Percentiles rank a stretch among this genome's conserved stretches.
Conservation (phyloP, 1,139 yeast species). For the Yamadazyma aaseri region DNA sequence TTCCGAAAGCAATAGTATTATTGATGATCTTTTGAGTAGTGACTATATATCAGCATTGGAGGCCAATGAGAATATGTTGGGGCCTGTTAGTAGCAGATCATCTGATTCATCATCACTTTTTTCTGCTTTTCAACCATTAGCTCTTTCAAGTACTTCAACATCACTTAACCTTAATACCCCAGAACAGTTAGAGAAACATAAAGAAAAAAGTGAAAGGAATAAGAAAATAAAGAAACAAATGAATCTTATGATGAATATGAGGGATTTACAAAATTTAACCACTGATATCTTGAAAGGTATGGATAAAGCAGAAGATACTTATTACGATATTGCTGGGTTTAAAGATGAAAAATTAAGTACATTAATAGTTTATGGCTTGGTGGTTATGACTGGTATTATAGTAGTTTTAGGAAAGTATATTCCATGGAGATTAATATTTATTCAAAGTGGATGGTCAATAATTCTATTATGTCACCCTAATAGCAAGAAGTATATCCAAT, state of each 20-base stretch:
- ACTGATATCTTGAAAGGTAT: conserved; percentile 52
- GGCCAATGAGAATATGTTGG: conserved; percentile 12
- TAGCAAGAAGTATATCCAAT: conserved; percentile 33
- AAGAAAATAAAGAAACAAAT: conserved; percentile 36
- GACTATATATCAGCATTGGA: conserved; percentile 15
- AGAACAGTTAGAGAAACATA: conserved; percentile 13
- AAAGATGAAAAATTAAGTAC: conserved; percentile 70
- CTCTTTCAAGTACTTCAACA: conserved; percentile 6
- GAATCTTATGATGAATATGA: conserved; percentile 51
- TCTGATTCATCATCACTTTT: conserved; percentile 19
- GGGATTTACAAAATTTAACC: conserved; percentile 64
- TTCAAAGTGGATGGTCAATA: conserved; percentile 54
- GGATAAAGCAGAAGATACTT: conserved; percentile 54
- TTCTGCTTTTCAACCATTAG: conserved; percentile 7
- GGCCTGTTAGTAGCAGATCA: conserved; percentile 20
- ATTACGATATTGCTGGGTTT: conserved; percentile 69
- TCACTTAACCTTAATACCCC: conserved; percentile 11
- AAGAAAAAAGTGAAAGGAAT: conserved; percentile 21
- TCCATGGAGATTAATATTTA: conserved; percentile 64
- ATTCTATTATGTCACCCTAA: conserved; percentile 57
- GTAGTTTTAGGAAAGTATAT: conserved; percentile 59
- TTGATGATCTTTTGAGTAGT: conserved; percentile 35
- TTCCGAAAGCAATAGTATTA: conserved; percentile 39
- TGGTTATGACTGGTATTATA: conserved; percentile 33
- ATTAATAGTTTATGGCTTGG: conserved; percentile 41